Percentiles rank a stretch among this genome's conserved stretches.
These are phyloP conservation scores for Phyllostachys edulis DNA, from an alignment of 176 grass and related monocot species.

Conservation along the genomic window DNA sequence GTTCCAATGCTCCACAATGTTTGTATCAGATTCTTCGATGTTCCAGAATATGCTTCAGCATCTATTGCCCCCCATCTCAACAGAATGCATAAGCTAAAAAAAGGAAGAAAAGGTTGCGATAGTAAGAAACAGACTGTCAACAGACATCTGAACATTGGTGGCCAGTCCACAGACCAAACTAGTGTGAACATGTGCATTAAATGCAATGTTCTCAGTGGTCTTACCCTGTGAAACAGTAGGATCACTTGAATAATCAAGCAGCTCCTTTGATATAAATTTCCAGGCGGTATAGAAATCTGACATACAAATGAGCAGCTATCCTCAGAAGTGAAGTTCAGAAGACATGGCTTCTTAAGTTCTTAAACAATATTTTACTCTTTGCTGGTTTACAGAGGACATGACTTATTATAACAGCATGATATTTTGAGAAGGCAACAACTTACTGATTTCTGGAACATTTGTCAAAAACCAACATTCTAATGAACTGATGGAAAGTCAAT, in stretches of 20 bases:
- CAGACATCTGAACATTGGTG: constrained; percentile 3
- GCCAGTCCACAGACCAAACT: neutral
- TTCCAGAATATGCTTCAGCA: constrained; percentile 69
- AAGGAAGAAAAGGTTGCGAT: constrained; percentile 11
- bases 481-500: constrained; percentile 23
- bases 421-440: neutral
- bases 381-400: constrained; percentile 18
- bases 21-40: constrained; percentile 55
- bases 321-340: constrained; percentile 40
- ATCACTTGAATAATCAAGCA: constrained; percentile 65
- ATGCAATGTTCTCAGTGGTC: constrained; percentile 1
- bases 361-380: neutral
- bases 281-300: constrained; percentile 95
- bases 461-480: constrained; percentile 9
- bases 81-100: constrained; percentile 76
- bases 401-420: constrained; percentile 10
- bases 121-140: constrained; percentile 25
- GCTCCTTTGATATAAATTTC: constrained; percentile 74
- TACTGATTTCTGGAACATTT: neutral
- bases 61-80: constrained; percentile 89
- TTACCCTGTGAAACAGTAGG: constrained; percentile 82
- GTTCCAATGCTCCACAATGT: constrained; percentile 83
- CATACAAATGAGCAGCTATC: constrained; percentile 27
- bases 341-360: constrained; percentile 6
- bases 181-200: constrained; percentile 1